Evolutionary conservation across 1,139 yeast genomes (phyloP), one percentile per base, ranked within the genome.

Genomic region (Saccharomycopsis phalli): DNA sequence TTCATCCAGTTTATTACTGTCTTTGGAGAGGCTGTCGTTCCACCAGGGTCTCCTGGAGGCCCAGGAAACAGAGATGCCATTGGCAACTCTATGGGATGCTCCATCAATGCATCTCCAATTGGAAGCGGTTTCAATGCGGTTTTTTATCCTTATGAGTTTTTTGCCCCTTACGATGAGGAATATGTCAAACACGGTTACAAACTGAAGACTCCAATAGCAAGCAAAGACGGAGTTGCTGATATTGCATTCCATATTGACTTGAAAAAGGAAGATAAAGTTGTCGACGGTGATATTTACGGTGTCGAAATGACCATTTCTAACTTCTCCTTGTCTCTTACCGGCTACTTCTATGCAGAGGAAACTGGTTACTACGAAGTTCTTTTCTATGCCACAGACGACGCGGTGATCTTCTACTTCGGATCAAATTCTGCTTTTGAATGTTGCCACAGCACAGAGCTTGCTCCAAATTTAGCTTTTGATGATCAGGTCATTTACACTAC

Each of bases 301-400:
- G 27, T 20, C 13, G 16, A 7, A 18, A 11, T 25, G 4, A 34
- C 37, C 20, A 27, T 34, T 18, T 34, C 37, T 8, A 34, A 34
- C 36, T 34, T 34, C 38, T n/a, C 37, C n/a, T 30, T 40, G 20
- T 42, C 41, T 31, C 41, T 32, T 26, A 35, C 34, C 3, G 47
- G 47, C 28, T 41, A 37, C 16, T 43, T 43, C 31, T 17, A 33
- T 18, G 44, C 45, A 19, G 26, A 18, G 22, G 36, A 33, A 7
- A 29, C 37, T 22, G 46, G 47, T 37, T 11, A 36, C 14, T 38
- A 43, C 25, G 16, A 11, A n/a, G 27, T 43, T 22, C 4, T 14
- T 3, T n/a, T 37, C 10, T 16, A 31, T 19, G 3, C 3, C 2
- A 33, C 34, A 18, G 35, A 41, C 23, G 31, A 37, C 16, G 42